These are phyloP conservation scores for Xylaria bambusicola DNA, from an alignment of 495 filamentous ascomycete species.

Conservation along the genomic window DNA sequence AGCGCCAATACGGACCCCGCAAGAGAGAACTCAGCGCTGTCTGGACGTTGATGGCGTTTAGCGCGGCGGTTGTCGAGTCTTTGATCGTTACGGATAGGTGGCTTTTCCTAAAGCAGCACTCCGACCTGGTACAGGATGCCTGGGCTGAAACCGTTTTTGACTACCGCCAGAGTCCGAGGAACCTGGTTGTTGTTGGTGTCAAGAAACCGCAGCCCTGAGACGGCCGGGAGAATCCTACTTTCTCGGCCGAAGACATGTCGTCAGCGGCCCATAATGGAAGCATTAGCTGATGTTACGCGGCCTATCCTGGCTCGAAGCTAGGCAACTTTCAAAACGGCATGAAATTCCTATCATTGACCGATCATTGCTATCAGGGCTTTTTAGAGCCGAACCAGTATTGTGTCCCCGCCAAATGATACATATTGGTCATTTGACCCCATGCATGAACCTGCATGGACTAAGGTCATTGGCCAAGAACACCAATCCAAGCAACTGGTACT, in stretches of 20 bases:
- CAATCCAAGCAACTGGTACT: slow-evolving; percentile 19
- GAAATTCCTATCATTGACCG: neutral
- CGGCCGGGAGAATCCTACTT: neutral
- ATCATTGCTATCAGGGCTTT: slow-evolving; percentile 5
- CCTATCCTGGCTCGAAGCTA: neutral
- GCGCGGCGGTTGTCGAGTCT: slow-evolving; percentile 82
- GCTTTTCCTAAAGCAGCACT: slow-evolving; percentile 82
- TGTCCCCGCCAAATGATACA: slow-evolving; percentile 24
- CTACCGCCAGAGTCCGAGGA: slow-evolving; percentile 83
- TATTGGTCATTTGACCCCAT: slow-evolving; percentile 28
- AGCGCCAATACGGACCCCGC: slow-evolving; percentile 58
- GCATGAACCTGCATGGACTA: slow-evolving; percentile 36
- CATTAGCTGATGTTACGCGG: neutral
- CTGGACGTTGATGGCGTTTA: slow-evolving; percentile 96
- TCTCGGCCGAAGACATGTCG: neutral
- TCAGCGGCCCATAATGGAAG: slow-evolving; percentile 2
- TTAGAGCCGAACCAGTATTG: slow-evolving; percentile 7
- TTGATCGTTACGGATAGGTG: slow-evolving; percentile 90
- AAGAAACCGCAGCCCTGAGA: slow-evolving; percentile 53
- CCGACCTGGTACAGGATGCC: slow-evolving; percentile 62
- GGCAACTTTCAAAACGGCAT: neutral
- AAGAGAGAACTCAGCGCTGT: slow-evolving; percentile 82
- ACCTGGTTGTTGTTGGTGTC: slow-evolving; percentile 85
- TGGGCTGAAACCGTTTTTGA: slow-evolving; percentile 97
- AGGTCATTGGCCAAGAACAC: slow-evolving; percentile 6